A percentile compares a stretch with the other conserved stretches of the same genome.
phyloP scores from a whole-genome alignment of 2,329 filamentous ascomycete genomes.

The Coniochaeta pulveracea region DNA sequence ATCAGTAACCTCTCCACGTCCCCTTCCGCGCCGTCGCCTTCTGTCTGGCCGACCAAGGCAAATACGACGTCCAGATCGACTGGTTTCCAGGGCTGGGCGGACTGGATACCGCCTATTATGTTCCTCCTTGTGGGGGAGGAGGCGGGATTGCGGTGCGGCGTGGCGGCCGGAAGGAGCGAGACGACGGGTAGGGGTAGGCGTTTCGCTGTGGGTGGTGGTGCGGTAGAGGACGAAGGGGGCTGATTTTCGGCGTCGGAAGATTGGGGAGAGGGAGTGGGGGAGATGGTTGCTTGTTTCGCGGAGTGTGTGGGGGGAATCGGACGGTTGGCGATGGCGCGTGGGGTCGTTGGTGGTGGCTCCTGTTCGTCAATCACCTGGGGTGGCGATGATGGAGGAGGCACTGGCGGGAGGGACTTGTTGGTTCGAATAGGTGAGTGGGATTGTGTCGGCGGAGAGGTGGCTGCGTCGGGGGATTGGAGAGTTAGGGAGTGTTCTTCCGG shows the following conservation, averaged over 20 bases:
- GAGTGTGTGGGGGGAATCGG: constrained; percentile 27
- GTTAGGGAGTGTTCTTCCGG: constrained; percentile 7
- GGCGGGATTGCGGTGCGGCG: constrained; percentile 41
- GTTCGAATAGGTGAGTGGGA: too few relatives aligned
- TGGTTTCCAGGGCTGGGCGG: constrained; percentile 55
- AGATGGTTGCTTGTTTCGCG: constrained; percentile 41
- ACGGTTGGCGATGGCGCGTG: constrained; percentile 20
- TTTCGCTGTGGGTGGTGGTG: constrained; percentile 33
- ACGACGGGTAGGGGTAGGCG: constrained; percentile 25
- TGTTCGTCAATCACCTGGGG: too few relatives aligned
- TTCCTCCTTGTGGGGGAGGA: constrained; percentile 55
- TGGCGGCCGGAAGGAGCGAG: constrained; percentile 33
- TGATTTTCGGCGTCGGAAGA: constrained; percentile 74
- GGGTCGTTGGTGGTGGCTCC: constrained; percentile 23
- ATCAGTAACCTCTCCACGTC: constrained; percentile 35
- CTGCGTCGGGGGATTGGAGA: background rate
- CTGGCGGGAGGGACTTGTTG: constrained; percentile 18
- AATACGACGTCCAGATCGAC: constrained; percentile 69
- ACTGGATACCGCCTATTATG: constrained; percentile 41
- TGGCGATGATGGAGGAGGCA: constrained; percentile 13
- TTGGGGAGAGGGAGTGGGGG: constrained; percentile 58
- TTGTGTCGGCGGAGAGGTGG: background rate
- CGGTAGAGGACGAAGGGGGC: constrained; percentile 58
- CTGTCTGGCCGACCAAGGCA: constrained; percentile 16
- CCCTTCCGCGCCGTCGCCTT: constrained; percentile 26